Conservation (phyloP, 2,329 filamentous ascomycete species). For the Neopestalotiopsis rosae region DNA sequence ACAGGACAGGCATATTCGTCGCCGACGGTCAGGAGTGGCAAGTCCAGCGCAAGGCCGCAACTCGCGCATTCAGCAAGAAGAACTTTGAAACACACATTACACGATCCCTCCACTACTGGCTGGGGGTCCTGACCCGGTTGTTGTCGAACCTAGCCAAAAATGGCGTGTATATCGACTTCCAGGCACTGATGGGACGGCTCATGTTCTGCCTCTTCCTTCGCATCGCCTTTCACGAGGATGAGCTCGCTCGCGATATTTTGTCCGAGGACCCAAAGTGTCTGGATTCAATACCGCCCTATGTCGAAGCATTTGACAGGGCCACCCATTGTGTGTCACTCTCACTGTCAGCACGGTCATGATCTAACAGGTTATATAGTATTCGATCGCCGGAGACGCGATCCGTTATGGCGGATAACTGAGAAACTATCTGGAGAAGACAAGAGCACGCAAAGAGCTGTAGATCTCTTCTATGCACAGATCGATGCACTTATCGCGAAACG, state of each 20-base stretch:
- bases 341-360: background rate
- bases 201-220: background rate
- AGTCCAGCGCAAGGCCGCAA: background rate
- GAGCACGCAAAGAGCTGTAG: background rate
- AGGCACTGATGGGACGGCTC: background rate
- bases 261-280: background rate
- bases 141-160: background rate
- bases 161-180: background rate
- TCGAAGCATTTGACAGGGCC: background rate
- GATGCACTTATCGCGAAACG: background rate
- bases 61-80: background rate
- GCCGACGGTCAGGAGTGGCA: slow-evolving; percentile 3
- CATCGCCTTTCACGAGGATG: background rate
- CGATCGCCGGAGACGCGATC: background rate
- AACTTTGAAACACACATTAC: slow-evolving; percentile 2
- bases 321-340: background rate
- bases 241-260: background rate
- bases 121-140: background rate
- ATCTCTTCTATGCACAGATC: background rate
- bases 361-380: background rate
- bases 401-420: background rate
- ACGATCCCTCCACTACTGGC: background rate
- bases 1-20: background rate
- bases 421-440: background rate
- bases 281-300: background rate